Evolutionary conservation across 345 rosid genomes (phyloP), one percentile per base, ranked within the genome.

Genomic region (Euphorbia pulcherrima): DNA sequence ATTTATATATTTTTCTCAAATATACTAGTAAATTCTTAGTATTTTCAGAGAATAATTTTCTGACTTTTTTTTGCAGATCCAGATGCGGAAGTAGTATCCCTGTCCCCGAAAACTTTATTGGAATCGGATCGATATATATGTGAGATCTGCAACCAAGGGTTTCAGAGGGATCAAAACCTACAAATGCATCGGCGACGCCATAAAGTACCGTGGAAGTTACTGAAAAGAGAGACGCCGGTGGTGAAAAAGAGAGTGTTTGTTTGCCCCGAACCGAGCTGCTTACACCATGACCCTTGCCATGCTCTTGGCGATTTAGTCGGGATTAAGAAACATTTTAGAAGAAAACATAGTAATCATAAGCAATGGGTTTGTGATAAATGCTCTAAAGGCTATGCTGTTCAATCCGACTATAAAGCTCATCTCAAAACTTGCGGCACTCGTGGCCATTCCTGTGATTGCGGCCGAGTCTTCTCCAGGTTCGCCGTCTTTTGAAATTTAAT

Each of bases 261-360:
- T 0, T 93, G 98, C 70, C 98, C 98, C 9, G 97, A 93, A 75
- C 89, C 97, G 0, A 90, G 83, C 39, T 93, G 98, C 80, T 83
- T 93, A 46, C 98, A 93, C 84, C 92, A 90, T 55, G 85, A 93
- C 74, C 98, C 98, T 0, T 90, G 94, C 57, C 97, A 93, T 57
- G 98, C 98, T 12, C 84, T 93, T 0, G 98, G 98, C 30, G 98
- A 93, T 82, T 84, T 92, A 35, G 98, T 92, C n/a, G 98, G 98
- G 57, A 90, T 90, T 73, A 90, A 92, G 85, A 94, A 92, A 66
- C 98, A 92, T 70, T 92, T 87, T 77, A 78, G 96, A 28, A 73
- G 98, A 68, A 93, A 93, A 70, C 98, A 93, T 69, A 90, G 98
- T 79, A 77, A 82, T 64, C 86, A 85, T 76, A 90, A 86, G 71